phyloP scores from a whole-genome alignment of 2,329 filamentous ascomycete species.

The Ceratocystis destructans region DNA sequence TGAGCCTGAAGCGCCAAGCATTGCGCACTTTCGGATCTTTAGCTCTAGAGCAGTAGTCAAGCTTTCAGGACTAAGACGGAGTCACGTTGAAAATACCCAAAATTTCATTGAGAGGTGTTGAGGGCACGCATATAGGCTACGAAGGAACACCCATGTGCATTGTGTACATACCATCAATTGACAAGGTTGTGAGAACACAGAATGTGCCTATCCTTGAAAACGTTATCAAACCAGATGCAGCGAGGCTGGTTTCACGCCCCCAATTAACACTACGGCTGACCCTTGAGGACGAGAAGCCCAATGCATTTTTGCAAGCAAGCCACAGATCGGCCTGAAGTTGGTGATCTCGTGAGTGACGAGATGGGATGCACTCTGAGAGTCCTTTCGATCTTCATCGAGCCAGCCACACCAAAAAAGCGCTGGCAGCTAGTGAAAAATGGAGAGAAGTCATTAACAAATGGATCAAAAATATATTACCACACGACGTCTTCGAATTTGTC shows the following conservation, averaged over 20 bases:
- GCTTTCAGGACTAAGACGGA: not conserved
- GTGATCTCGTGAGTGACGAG: too few relatives aligned
- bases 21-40: not conserved
- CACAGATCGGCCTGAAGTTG: too few relatives aligned
- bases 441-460: not conserved
- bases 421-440: not conserved
- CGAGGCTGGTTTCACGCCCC: not conserved
- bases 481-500: not conserved
- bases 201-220: not conserved
- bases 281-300: not conserved
- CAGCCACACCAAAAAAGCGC: not conserved
- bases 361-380: too few relatives aligned
- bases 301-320: not conserved
- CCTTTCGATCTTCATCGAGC: too few relatives aligned
- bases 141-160: not conserved
- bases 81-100: not conserved
- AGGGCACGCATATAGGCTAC: not conserved
- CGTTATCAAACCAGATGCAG: not conserved
- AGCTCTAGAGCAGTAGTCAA: not conserved
- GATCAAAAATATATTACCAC: not conserved
- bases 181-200: not conserved
- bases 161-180: not conserved
- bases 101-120: not conserved
- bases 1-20: not conserved
- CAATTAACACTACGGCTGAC: not conserved